Evolutionary conservation across 2,329 filamentous ascomycete species (phyloP).

Genomic region (Malbranchea zuffiana): DNA sequence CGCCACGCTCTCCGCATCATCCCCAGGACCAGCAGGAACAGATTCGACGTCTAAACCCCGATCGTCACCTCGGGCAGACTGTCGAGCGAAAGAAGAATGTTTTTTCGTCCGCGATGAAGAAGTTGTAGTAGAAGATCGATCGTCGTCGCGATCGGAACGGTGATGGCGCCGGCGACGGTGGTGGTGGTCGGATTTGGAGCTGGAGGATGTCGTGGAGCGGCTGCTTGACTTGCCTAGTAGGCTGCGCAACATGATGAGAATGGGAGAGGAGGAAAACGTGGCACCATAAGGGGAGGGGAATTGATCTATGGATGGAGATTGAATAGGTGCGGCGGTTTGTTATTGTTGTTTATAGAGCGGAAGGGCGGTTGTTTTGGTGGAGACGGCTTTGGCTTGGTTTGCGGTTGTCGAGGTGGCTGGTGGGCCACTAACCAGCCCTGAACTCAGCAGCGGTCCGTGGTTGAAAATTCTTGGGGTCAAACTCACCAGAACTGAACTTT

Average conservation of each 20-base stretch:
- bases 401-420: slow-evolving; percentile 8
- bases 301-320: not conserved
- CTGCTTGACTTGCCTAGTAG: slow-evolving; percentile 6
- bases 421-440: slow-evolving; percentile 4
- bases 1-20: slow-evolving; percentile 12
- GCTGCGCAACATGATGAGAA: slow-evolving; percentile 6
- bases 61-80: slow-evolving; percentile 38
- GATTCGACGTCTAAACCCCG: slow-evolving; percentile 28
- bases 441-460: slow-evolving; percentile 7
- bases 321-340: not conserved
- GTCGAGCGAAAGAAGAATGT: slow-evolving; percentile 27
- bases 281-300: not conserved
- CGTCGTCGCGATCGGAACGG: slow-evolving; percentile 22
- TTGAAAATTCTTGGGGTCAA: slow-evolving; percentile 5
- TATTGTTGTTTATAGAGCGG: not conserved
- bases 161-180: slow-evolving; percentile 14
- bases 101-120: slow-evolving; percentile 17
- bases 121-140: slow-evolving; percentile 24
- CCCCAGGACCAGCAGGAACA: slow-evolving; percentile 14
- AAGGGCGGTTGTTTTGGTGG: not conserved
- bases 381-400: slow-evolving; percentile 4
- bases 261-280: not conserved
- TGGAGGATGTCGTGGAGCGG: slow-evolving; percentile 8
- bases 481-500: not conserved
- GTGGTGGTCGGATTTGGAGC: slow-evolving; percentile 16